phyloP scores from a whole-genome alignment of 257 asterid species.

The Dorcoceras hygrometricum region DNA sequence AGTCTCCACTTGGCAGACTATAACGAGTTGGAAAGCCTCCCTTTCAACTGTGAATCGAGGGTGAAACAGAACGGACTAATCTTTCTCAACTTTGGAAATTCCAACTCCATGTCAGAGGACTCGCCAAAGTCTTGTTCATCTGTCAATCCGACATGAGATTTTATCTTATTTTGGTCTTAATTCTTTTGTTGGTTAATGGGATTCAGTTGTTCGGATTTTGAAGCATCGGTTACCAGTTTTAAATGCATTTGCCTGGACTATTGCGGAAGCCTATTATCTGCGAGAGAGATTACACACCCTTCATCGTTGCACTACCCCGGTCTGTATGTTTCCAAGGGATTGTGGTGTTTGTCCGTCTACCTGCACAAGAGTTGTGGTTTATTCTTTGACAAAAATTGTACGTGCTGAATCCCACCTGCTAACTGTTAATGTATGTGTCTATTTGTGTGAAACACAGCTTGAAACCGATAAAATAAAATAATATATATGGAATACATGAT shows the following conservation, averaged over 20 bases:
- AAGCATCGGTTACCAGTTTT: neutral
- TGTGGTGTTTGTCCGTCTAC: neutral
- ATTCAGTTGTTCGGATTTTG: neutral
- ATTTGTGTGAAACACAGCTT: neutral
- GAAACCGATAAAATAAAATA: neutral
- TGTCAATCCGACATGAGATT: neutral
- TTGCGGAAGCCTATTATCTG: neutral
- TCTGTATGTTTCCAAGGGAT: no score
- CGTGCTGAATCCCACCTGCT: neutral
- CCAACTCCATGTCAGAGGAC: neutral
- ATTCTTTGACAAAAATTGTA: neutral
- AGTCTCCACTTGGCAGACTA: constrained; percentile 85
- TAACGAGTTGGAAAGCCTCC: constrained; percentile 22
- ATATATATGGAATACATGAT: neutral
- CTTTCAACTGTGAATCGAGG: neutral
- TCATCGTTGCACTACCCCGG: neutral
- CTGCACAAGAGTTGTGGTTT: neutral
- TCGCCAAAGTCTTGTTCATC: neutral
- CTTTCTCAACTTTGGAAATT: neutral
- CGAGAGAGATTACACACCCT: neutral
- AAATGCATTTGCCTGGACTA: neutral
- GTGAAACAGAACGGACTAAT: neutral
- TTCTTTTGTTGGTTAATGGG: neutral
- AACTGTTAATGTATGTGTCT: neutral
- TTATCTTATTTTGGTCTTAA: no score